These are phyloP conservation scores for Ormosia semicastrata DNA, from an alignment of 306 rosid species.

Conservation along the genomic window DNA sequence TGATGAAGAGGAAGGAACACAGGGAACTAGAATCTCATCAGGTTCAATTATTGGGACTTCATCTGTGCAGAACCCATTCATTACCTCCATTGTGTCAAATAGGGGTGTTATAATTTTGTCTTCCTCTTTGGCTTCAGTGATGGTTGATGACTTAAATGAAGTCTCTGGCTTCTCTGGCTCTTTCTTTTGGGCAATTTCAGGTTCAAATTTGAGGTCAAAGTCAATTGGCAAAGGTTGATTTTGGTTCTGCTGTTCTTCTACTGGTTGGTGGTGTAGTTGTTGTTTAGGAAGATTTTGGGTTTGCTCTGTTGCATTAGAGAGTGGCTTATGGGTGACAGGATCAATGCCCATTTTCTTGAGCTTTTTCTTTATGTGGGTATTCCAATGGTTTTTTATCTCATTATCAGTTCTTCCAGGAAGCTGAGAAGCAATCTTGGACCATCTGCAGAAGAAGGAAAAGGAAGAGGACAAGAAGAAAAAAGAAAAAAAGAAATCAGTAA, in stretches of 20 bases:
- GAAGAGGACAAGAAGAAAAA: background rate
- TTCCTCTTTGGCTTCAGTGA: conserved; percentile 36
- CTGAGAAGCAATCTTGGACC: conserved; percentile 90
- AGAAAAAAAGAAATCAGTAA: background rate
- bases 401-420: conserved; percentile 91
- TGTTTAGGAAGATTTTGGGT: conserved; percentile 25
- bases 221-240: background rate
- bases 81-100: conserved; percentile 41
- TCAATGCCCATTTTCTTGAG: conserved; percentile 82
- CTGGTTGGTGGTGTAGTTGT: conserved; percentile 4
- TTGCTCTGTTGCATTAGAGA: conserved; percentile 34
- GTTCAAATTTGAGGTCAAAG: conserved; percentile 13
- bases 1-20: conserved; percentile 45
- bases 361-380: conserved; percentile 87
- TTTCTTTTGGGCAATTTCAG: conserved; percentile 20
- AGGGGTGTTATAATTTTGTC: conserved; percentile 12
- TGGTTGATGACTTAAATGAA: conserved; percentile 39
- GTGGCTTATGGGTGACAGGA: conserved; percentile 71
- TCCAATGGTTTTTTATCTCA: conserved; percentile 89
- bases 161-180: conserved; percentile 34
- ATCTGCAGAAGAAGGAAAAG: conserved; percentile 35
- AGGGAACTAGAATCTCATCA: conserved; percentile 46
- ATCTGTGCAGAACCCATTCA: conserved; percentile 62
- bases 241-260: conserved; percentile 19
- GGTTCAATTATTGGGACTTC: conserved; percentile 74